These are phyloP conservation scores for Isochrysis galbana DNA, from an alignment of 78 protist genomes.

Conservation along the genomic window DNA sequence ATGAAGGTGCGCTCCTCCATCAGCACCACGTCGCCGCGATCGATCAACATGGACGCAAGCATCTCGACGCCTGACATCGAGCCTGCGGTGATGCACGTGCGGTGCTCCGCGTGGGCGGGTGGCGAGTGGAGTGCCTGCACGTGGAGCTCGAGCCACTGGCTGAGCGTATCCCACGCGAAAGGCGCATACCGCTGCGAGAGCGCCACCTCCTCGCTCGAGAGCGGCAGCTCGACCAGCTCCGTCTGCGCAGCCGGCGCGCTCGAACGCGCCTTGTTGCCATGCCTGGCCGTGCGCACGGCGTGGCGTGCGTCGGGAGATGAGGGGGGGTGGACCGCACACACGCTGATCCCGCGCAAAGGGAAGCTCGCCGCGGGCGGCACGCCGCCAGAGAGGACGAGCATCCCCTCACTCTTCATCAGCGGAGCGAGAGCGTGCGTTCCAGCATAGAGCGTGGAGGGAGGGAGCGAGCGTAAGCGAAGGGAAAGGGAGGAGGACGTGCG, in stretches of 20 bases:
- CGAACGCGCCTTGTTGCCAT: no score
- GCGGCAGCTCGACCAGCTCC: no score
- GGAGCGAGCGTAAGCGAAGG: not conserved
- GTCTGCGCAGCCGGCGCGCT: no score
- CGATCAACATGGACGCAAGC: not conserved
- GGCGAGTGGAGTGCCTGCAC: not conserved
- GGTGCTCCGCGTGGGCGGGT: not conserved
- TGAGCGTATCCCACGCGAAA: not conserved
- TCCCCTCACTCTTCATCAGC: not conserved
- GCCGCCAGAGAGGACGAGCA: not conserved
- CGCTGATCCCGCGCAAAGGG: no score
- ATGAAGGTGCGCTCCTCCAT: not conserved
- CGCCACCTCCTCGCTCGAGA: not conserved
- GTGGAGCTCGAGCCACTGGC: not conserved
- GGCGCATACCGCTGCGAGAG: not conserved
- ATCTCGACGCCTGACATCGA: not conserved
- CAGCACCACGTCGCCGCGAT: not conserved
- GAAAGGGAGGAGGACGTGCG: no score
- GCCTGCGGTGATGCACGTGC: not conserved
- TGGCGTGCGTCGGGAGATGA: no score
- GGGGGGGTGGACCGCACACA: no score
- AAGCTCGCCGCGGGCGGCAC: not conserved
- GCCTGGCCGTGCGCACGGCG: no score
- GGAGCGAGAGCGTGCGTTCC: not conserved
- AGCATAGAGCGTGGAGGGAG: not conserved